Evolutionary conservation across 768 basidiomycete species (phyloP).

Genomic region (Lentinula boryana): DNA sequence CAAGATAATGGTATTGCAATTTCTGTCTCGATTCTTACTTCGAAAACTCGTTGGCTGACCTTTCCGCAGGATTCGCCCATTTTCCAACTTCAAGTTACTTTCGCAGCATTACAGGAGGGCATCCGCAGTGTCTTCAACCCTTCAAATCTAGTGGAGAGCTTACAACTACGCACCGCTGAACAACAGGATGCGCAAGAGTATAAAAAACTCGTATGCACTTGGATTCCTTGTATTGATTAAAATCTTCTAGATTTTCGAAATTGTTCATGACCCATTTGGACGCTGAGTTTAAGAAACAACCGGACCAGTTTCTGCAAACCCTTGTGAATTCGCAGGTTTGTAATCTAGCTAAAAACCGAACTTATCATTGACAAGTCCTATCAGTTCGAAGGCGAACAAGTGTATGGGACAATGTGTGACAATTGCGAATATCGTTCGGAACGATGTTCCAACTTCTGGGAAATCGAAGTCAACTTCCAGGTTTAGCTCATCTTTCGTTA

Average conservation of each 20-base stretch:
- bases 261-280: slow-evolving; percentile 89
- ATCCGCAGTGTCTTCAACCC: slow-evolving; percentile 75
- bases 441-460: slow-evolving; percentile 67
- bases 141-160: slow-evolving; percentile 73
- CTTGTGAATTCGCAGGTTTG: slow-evolving; percentile 70
- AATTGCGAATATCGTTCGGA: slow-evolving; percentile 67
- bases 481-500: slow-evolving; percentile 25
- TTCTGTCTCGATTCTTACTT: not conserved
- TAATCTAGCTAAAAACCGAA: not conserved
- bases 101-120: slow-evolving; percentile 81
- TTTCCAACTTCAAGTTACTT: slow-evolving; percentile 72
- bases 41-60: not conserved
- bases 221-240: not conserved
- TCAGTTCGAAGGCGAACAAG: slow-evolving; percentile 84
- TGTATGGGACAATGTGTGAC: slow-evolving; percentile 76
- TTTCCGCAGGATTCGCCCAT: slow-evolving; percentile 62
- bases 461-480: slow-evolving; percentile 83
- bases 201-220: slow-evolving; percentile 15
- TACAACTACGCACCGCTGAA: slow-evolving; percentile 74
- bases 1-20: slow-evolving; percentile 28
- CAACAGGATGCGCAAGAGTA: slow-evolving; percentile 99
- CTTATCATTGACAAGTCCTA: not conserved
- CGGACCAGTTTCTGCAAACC: slow-evolving; percentile 50
- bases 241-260: slow-evolving; percentile 72
- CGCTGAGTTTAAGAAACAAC: slow-evolving; percentile 81